A percentile compares a stretch with the other conserved stretches of the same genome.
Evolutionary conservation across 306 rosid genomes (phyloP).

Genomic region (Acacia confusa): DNA sequence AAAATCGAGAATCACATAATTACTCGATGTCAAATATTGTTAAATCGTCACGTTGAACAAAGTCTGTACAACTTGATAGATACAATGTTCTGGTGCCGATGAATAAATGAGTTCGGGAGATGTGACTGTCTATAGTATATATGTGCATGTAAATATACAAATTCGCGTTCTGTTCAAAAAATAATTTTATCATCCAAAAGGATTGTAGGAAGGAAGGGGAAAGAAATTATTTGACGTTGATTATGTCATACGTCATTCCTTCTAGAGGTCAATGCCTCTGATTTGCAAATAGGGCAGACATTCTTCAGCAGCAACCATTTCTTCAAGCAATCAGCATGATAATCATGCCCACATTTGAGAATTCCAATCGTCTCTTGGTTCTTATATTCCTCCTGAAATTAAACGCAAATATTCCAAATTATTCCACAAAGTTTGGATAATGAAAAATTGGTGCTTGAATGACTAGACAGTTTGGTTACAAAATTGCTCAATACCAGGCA

Average conservation of each 20-base stretch:
- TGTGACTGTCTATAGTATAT: constrained; percentile 49
- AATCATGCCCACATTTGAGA: constrained; percentile 85
- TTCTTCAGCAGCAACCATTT: constrained; percentile 88
- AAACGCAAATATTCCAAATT: constrained; percentile 7
- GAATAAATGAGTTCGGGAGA: constrained; percentile 56
- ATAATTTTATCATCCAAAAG: constrained; percentile 31
- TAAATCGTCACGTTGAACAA: constrained; percentile 38
- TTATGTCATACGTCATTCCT: constrained; percentile 43
- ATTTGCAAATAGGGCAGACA: constrained; percentile 94
- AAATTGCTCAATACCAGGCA: constrained; percentile 70
- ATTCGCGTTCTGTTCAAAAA: constrained; percentile 39
- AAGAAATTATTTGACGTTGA: constrained; percentile 17
- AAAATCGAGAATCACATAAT: constrained; percentile 28
- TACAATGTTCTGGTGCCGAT: constrained; percentile 64
- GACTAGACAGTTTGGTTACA: constrained; percentile 1
- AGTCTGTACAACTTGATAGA: constrained; percentile 77
- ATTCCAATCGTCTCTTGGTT: constrained; percentile 66
- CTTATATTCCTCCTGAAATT: constrained; percentile 74
- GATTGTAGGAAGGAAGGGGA: constrained; percentile 21
- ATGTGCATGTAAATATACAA: constrained; percentile 63
- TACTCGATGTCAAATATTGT: constrained; percentile 26
- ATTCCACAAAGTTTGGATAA: neutral
- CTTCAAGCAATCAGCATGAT: constrained; percentile 77
- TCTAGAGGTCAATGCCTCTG: constrained; percentile 66
- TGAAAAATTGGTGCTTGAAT: constrained; percentile 1